Evolutionary conservation across 2,329 filamentous ascomycete genomes (phyloP), one percentile per base, ranked within the genome.

Genomic region (Exophiala bonariae): DNA sequence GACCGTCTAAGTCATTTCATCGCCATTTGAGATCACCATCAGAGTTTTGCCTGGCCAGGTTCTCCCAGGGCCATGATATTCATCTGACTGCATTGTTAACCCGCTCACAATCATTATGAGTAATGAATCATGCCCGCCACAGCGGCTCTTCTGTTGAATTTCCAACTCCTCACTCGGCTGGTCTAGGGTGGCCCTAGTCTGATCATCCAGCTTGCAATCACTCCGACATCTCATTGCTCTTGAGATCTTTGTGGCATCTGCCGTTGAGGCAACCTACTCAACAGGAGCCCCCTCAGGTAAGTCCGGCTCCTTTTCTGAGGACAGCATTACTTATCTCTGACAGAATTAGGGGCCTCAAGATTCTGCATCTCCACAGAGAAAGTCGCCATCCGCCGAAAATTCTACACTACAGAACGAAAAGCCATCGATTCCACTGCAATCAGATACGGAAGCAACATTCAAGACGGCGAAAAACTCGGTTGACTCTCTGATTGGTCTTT

Each of bases 321-420:
- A 34, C 36, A 18, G 4, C 44, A n/a, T 41, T 19, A 38, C 47
- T 44, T 39, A 54, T 50, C 22, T 50, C 51, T 54, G 44, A 54
- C 44, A 51, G 44, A 47, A 11, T n/a, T 51, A 49, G 51, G 41
- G 34, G 11, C 23, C 44, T 19, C 41, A 6, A 26, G 11, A 26
- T 6, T 11, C 23, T 26, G 6, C 11, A 26, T 11, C 6, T 11
- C 23, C 6, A 11, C 23, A 6, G 23, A 6, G 6, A 26, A 11
- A 26, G 11, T 11, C 23, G 11, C 23, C 6, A 6, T 26, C 11
- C 11, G 23, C 6, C 23, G 23, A 26, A 26, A 26, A 11, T 6
- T 26, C 6, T 11, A 26, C 6, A 11, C 23, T 26, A 11, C 6
- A 6, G 6, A 11, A 26, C 23, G n/a, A 17, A 20, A 32, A 32